Conservation (phyloP, 2,329 filamentous ascomycete genomes). For the Lasiodiplodia hormozganensis region DNA sequence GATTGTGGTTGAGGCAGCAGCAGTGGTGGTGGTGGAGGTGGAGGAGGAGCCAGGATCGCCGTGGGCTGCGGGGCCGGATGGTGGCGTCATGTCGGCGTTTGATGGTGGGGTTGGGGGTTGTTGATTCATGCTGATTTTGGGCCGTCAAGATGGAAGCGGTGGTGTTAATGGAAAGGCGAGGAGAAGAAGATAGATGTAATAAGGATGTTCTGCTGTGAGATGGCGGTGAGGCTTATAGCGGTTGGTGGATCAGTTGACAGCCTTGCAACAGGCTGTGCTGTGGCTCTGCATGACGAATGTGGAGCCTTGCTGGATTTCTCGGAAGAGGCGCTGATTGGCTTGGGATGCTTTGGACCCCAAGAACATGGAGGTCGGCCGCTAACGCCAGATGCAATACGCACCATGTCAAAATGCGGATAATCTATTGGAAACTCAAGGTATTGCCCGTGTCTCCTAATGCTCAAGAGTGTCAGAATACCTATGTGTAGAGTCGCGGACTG, state of each 20-base stretch:
- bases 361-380: not conserved
- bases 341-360: not conserved
- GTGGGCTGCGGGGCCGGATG: not conserved
- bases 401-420: not conserved
- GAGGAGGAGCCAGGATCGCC: not conserved
- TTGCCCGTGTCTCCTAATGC: not conserved
- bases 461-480: too few relatives aligned
- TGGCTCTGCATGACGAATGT: not conserved
- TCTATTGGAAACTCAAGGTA: not conserved
- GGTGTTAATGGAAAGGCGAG: not conserved
- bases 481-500: too few relatives aligned
- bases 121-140: not conserved
- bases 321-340: not conserved
- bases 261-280: not conserved
- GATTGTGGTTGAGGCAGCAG: not conserved
- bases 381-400: not conserved
- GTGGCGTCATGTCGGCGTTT: not conserved
- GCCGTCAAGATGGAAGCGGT: not conserved
- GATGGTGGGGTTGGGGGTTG: not conserved
- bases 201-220: not conserved
- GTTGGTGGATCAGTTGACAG: not conserved
- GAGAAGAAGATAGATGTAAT: not conserved
- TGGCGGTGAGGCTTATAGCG: not conserved
- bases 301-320: not conserved
- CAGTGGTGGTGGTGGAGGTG: not conserved